These are phyloP conservation scores for Epichloe typhina DNA, from an alignment of 2,329 filamentous ascomycete species.

Conservation along the genomic window DNA sequence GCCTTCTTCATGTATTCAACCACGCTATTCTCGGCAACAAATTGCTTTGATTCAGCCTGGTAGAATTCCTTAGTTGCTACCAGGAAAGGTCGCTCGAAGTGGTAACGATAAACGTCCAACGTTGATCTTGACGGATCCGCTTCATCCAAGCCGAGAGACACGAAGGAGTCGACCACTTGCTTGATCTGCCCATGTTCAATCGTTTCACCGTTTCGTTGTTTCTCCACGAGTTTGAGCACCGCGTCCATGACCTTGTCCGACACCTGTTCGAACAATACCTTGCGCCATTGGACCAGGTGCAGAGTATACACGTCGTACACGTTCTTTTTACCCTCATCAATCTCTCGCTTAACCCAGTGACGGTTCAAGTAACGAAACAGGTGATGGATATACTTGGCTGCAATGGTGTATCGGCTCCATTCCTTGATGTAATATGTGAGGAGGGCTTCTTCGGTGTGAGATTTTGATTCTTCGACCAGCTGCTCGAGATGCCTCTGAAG, in stretches of 20 bases:
- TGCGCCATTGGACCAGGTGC: slow-evolving; percentile 89
- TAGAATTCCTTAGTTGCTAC: slow-evolving; percentile 77
- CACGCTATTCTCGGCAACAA: slow-evolving; percentile 91
- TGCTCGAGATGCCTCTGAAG: slow-evolving; percentile 62
- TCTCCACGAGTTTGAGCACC: slow-evolving; percentile 88
- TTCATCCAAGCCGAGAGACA: slow-evolving; percentile 88
- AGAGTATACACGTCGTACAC: slow-evolving; percentile 97
- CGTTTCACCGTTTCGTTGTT: slow-evolving; percentile 92
- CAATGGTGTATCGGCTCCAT: slow-evolving; percentile 90
- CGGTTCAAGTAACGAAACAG: slow-evolving; percentile 92
- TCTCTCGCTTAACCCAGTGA: slow-evolving; percentile 98
- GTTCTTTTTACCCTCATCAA: slow-evolving; percentile 97
- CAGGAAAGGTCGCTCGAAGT: slow-evolving; percentile 90
- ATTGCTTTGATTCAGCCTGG: slow-evolving; percentile 80
- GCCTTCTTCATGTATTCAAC: slow-evolving; percentile 99
- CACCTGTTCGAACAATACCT: slow-evolving; percentile 75
- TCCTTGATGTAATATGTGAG: slow-evolving; percentile 90
- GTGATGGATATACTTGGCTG: slow-evolving; percentile 95
- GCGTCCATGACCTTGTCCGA: slow-evolving; percentile 87
- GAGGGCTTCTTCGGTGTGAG: slow-evolving; percentile 79
- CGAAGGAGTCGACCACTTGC: slow-evolving; percentile 90
- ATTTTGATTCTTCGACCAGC: slow-evolving; percentile 59
- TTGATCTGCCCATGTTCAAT: slow-evolving; percentile 97
- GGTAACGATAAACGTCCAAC: slow-evolving; percentile 82
- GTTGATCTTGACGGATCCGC: slow-evolving; percentile 87